These are phyloP conservation scores for Collybiopsis luxurians DNA, from an alignment of 768 basidiomycete genomes.

Conservation along the genomic window DNA sequence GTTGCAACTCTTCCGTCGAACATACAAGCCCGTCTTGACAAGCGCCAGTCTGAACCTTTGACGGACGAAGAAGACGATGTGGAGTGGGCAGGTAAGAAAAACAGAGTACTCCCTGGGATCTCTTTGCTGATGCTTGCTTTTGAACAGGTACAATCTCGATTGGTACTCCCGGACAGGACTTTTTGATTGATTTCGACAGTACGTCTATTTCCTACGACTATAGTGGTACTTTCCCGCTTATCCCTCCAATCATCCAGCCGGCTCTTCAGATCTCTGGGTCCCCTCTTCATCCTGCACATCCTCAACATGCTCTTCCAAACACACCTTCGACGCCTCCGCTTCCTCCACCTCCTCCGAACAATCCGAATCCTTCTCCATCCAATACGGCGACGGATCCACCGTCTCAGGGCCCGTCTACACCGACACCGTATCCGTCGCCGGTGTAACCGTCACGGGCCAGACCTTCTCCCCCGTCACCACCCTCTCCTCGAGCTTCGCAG, in stretches of 20 bases:
- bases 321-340: conserved; percentile 22
- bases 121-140: not conserved
- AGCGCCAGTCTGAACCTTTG: conserved; percentile 30
- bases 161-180: conserved; percentile 33
- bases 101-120: not conserved
- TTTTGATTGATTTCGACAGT: conserved; percentile 42
- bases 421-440: conserved; percentile 28
- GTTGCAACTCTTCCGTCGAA: conserved; percentile 17
- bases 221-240: too few species aligned
- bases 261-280: conserved; percentile 34
- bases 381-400: conserved; percentile 43
- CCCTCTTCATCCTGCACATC: conserved; percentile 26
- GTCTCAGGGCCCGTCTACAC: conserved; percentile 36
- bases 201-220: conserved; percentile 4
- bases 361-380: conserved; percentile 31
- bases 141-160: conserved; percentile 24
- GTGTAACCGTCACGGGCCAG: conserved; percentile 18
- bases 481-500: conserved; percentile 25
- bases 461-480: conserved; percentile 32
- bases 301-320: conserved; percentile 27
- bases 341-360: conserved; percentile 28
- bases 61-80: conserved; percentile 31
- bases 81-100: conserved; percentile 35
- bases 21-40: conserved; percentile 18
- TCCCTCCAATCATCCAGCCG: conserved; percentile 11